Evolutionary conservation across 2,329 filamentous ascomycete species (phyloP).

Genomic region (Alternaria arbusti): DNA sequence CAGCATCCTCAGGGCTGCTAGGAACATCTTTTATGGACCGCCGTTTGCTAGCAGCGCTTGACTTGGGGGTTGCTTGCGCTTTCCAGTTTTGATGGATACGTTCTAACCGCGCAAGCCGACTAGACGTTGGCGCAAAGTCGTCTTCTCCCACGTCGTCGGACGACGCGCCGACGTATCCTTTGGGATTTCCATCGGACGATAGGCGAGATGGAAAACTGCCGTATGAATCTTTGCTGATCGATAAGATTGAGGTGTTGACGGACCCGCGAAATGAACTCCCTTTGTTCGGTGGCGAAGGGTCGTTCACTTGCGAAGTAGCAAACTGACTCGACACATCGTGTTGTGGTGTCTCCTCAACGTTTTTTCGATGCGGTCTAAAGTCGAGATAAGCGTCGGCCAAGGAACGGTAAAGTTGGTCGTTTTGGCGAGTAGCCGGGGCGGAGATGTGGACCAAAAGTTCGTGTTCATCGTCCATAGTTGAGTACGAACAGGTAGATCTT

Average conservation of each 20-base stretch:
- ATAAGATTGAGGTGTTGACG: constrained; percentile 9
- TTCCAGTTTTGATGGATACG: constrained; percentile 34
- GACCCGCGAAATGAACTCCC: neutral
- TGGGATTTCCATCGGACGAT: constrained; percentile 13
- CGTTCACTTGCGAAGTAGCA: neutral
- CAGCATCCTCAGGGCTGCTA: constrained; percentile 5
- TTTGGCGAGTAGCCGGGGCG: constrained; percentile 49
- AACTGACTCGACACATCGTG: neutral
- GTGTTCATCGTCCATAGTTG: constrained; percentile 47
- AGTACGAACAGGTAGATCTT: constrained; percentile 1
- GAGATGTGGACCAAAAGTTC: constrained; percentile 56
- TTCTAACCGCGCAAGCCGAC: constrained; percentile 36
- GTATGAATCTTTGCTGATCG: constrained; percentile 37
- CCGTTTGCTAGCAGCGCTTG: constrained; percentile 3
- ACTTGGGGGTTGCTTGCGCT: constrained; percentile 14
- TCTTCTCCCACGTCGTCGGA: neutral
- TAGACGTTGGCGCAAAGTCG: constrained; percentile 16
- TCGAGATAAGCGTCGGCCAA: constrained; percentile 51
- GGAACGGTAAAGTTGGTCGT: constrained; percentile 51
- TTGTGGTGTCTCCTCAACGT: neutral
- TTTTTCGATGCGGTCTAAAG: constrained; percentile 34
- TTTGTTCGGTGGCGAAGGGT: neutral
- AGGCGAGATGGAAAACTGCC: constrained; percentile 43
- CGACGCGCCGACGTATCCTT: neutral
- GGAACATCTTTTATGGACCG: neutral